These are phyloP conservation scores for Candida andamanensis DNA, from an alignment of 805 yeast species.

Conservation along the genomic window DNA sequence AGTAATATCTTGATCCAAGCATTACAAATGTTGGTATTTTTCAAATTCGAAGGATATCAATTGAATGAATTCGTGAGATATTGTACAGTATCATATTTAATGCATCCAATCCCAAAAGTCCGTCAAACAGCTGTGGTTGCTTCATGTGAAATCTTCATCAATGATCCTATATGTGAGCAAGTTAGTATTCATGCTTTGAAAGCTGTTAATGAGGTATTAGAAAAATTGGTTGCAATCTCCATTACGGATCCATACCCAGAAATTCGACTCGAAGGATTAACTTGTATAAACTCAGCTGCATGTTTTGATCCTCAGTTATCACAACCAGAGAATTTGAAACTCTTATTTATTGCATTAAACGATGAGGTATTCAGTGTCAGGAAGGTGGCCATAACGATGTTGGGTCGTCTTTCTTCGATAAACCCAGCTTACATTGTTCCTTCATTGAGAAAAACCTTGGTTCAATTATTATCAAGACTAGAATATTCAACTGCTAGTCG, in stretches of 20 bases:
- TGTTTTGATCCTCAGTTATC: constrained; percentile 88
- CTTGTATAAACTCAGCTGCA: constrained; percentile 54
- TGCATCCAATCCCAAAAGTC: constrained; percentile 72
- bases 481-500: constrained; percentile 73
- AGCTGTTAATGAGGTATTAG: constrained; percentile 81
- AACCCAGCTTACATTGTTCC: constrained; percentile 97
- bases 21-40: constrained; percentile 66
- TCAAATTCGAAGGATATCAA: constrained; percentile 70
- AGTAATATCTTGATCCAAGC: constrained; percentile 65
- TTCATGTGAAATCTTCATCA: constrained; percentile 67
- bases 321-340: constrained; percentile 84
- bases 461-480: constrained; percentile 79
- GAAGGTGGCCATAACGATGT: constrained; percentile 66
- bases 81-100: constrained; percentile 79
- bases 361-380: constrained; percentile 86
- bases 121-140: constrained; percentile 82
- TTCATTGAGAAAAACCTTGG: constrained; percentile 75
- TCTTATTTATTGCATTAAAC: constrained; percentile 82
- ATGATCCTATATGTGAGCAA: constrained; percentile 81
- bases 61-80: constrained; percentile 83
- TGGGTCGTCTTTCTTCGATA: constrained; percentile 78
- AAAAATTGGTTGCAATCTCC: constrained; percentile 72
- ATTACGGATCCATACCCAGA: constrained; percentile 87
- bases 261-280: constrained; percentile 73
- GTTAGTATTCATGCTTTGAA: constrained; percentile 74